Conservation (phyloP, 2,329 filamentous ascomycete species). For the Stagonosporopsis tanaceti region DNA sequence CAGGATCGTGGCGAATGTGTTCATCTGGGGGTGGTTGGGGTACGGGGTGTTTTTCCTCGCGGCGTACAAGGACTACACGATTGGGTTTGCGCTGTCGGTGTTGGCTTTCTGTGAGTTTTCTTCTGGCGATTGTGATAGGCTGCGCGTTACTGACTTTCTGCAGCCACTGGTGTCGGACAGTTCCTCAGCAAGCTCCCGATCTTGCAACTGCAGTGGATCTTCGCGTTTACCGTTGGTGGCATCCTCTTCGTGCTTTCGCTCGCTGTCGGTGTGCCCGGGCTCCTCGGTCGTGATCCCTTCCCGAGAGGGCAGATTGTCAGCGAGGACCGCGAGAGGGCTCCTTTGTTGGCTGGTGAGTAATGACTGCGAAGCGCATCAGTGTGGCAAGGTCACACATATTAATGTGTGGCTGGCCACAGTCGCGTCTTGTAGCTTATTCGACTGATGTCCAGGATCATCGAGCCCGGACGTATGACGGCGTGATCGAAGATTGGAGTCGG, state of each 20-base stretch:
- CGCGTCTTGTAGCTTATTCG: not conserved
- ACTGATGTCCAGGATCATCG: not conserved
- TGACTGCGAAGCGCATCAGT: not conserved
- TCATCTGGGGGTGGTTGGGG: slow-evolving; percentile 82
- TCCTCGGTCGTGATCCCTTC: slow-evolving; percentile 67
- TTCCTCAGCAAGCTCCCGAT: slow-evolving; percentile 74
- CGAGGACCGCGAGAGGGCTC: slow-evolving; percentile 62
- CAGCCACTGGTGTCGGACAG: slow-evolving; percentile 77
- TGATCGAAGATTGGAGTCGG: not conserved
- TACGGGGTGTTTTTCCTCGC: slow-evolving; percentile 81
- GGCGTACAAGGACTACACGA: slow-evolving; percentile 76
- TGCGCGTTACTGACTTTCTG: not conserved
- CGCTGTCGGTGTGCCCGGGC: slow-evolving; percentile 68
- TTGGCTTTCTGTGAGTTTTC: slow-evolving; percentile 69
- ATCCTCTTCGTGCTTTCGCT: slow-evolving; percentile 75
- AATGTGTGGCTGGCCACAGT: not conserved
- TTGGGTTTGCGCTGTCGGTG: slow-evolving; percentile 80
- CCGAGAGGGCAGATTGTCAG: slow-evolving; percentile 54
- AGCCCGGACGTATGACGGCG: not conserved
- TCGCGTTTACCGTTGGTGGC: slow-evolving; percentile 83
- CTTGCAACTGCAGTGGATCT: slow-evolving; percentile 90
- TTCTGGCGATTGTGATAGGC: too few relatives aligned
- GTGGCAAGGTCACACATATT: not conserved
- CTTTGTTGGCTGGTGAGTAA: slow-evolving; percentile 55
- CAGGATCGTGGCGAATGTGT: slow-evolving; percentile 84